These are phyloP conservation scores for Coemansia sp. DNA, from an alignment of 192 early-diverging fungal species.

Conservation along the genomic window DNA sequence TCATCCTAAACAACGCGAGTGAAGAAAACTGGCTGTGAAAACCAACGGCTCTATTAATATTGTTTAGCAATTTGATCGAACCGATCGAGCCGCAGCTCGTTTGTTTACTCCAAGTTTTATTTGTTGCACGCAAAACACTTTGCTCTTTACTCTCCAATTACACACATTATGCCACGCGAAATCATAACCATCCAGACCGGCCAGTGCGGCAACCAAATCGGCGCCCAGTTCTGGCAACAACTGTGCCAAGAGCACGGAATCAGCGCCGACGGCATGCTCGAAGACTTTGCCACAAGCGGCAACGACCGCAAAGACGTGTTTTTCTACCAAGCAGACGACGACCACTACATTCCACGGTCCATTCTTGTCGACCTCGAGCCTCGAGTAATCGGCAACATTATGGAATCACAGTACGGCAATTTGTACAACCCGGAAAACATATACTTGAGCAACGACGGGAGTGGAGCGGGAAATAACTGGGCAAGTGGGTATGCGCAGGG, in stretches of 20 bases:
- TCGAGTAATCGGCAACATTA: slow-evolving; percentile 89
- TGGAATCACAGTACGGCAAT: slow-evolving; percentile 81
- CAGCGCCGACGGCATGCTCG: slow-evolving; percentile 86
- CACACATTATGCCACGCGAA: slow-evolving; percentile 80
- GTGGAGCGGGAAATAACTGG: slow-evolving; percentile 99
- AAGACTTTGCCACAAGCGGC: slow-evolving; percentile 85
- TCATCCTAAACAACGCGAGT: no score
- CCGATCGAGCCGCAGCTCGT: not conserved
- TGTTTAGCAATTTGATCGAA: not conserved
- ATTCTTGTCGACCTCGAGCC: slow-evolving; percentile 93
- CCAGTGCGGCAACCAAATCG: slow-evolving; percentile 98
- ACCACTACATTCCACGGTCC: slow-evolving; percentile 95
- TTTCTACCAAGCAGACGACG: slow-evolving; percentile 99
- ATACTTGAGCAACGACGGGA: slow-evolving; percentile 86
- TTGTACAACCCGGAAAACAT: slow-evolving; percentile 98
- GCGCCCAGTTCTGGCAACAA: slow-evolving; percentile 91
- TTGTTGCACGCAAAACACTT: not conserved
- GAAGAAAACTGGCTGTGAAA: no score
- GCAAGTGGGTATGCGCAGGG: slow-evolving; percentile 85
- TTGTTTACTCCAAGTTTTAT: not conserved
- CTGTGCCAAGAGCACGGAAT: slow-evolving; percentile 97
- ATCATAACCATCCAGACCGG: slow-evolving; percentile 96
- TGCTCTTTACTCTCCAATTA: not conserved
- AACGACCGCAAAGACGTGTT: slow-evolving; percentile 97
- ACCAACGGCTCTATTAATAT: no score